Conservation (phyloP, 805 yeast species). For the Yamadazyma akitaensis region DNA sequence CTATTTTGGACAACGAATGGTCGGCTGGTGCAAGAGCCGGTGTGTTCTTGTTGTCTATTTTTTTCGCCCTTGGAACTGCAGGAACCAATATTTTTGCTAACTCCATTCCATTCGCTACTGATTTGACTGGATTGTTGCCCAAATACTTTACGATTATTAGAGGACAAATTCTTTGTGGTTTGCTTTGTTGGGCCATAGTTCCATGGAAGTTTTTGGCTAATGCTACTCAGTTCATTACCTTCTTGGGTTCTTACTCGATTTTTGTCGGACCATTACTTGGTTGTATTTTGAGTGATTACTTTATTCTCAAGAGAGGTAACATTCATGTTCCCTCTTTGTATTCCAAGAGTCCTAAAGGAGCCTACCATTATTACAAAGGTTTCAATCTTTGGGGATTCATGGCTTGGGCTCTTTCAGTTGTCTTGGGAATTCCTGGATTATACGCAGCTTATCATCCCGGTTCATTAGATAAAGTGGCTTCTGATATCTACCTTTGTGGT, state of each 20-base stretch:
- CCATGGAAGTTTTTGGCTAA: slow-evolving; percentile 16
- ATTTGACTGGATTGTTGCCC: slow-evolving; percentile 22
- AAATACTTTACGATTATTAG: slow-evolving; percentile 23
- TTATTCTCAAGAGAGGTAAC: slow-evolving; percentile 14
- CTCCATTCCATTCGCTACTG: slow-evolving; percentile 21
- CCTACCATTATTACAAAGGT: slow-evolving; percentile 14
- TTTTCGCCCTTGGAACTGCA: slow-evolving; percentile 20
- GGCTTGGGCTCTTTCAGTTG: slow-evolving; percentile 13
- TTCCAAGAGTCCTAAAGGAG: slow-evolving; percentile 8
- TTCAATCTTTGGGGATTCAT: slow-evolving; percentile 13
- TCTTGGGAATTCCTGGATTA: slow-evolving; percentile 14
- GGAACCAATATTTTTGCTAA: slow-evolving; percentile 28
- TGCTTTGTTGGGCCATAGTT: slow-evolving; percentile 15
- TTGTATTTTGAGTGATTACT: slow-evolving; percentile 13
- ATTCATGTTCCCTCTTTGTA: slow-evolving; percentile 16
- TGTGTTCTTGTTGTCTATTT: slow-evolving; percentile 16
- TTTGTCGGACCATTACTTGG: slow-evolving; percentile 16
- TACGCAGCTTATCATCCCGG: slow-evolving; percentile 14
- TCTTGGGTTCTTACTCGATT: slow-evolving; percentile 14
- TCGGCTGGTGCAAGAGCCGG: slow-evolving; percentile 22
- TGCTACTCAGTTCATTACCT: slow-evolving; percentile 11
- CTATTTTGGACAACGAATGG: slow-evolving; percentile 25
- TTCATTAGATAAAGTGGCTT: slow-evolving; percentile 7
- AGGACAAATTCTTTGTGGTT: slow-evolving; percentile 13
- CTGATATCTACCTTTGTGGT: slow-evolving; percentile 14